Base-by-base conservation (phyloP, 345 rosid species). In the Melastoma malabathricum region DNA sequence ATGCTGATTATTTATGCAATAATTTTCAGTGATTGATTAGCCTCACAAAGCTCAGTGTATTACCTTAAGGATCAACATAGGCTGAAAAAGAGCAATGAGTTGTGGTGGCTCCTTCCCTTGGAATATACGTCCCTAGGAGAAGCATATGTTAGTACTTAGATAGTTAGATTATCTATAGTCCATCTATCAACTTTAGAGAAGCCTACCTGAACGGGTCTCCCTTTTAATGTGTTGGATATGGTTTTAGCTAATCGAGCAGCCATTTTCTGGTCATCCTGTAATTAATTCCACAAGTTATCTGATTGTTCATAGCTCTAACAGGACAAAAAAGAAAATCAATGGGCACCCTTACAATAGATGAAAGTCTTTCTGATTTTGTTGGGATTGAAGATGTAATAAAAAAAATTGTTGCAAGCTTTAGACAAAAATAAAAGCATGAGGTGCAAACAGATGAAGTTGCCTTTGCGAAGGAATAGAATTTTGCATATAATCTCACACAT, bases 91-190 rank as follows among this genome's bases (percentile, higher is more conserved):
- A 10, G 95, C 84, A 64, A 88, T 46, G 55, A 93, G 88, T 48
- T 93, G 99, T 8, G 95, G 90, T 51, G 99, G 95, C 73, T 93
- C 99, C 71, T 81, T 93, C 52, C 86, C 97, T 77, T 93, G 90
- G 62, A 70, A 85, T 61, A 88, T 68, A 44, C 81, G 84, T 55
- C 85, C 94, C 99, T 93, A 76, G 48, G 64, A 62, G 63, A 18
- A 55, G 16, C 8, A n/a, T 20, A 0, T 17, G 13, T 60, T 58
- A 25, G 15, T 7, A 5, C 29, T 57, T 31, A 57, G 48, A 41
- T 0, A 54, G 15, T 1, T 10, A 46, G 8, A 19, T 0, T 1
- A 39, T 38, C n/a, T 13, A 16, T 16, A 13, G 17, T 22, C 15
- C 31, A 15, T 22, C 19, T 59, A 12, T 48, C 16, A 10, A 6